These are phyloP conservation scores for Thalassiosira delicatula DNA, from an alignment of 352 stramenopile genomes.

Conservation along the genomic window DNA sequence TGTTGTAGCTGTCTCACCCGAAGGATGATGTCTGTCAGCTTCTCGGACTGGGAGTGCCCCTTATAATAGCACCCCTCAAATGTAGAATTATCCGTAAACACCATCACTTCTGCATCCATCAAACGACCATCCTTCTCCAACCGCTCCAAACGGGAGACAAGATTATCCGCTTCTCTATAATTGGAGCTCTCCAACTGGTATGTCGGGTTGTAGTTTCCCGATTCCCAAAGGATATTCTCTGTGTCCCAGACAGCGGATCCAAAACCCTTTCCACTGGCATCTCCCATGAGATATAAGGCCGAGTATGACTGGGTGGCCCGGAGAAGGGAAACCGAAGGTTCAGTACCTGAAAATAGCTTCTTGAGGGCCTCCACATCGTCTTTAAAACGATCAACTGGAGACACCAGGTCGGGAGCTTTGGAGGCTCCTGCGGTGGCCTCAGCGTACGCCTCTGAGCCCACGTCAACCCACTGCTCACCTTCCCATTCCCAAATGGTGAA, in stretches of 20 bases:
- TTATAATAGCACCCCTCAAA: constrained; percentile 55
- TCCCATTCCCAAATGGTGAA: too few species aligned
- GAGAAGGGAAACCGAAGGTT: constrained; percentile 13
- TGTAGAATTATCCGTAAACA: constrained; percentile 74
- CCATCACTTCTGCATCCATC: constrained; percentile 47
- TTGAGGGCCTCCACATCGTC: constrained; percentile 49
- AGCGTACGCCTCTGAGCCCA: neutral
- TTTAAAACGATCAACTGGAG: constrained; percentile 31
- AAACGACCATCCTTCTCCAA: constrained; percentile 29
- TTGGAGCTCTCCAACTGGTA: constrained; percentile 50
- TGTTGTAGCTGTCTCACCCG: constrained; percentile 49
- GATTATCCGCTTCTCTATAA: constrained; percentile 55
- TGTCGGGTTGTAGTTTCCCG: constrained; percentile 14
- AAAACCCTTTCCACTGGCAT: constrained; percentile 50
- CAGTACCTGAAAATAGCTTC: constrained; percentile 15
- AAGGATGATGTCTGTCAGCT: constrained; percentile 51
- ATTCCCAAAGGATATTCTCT: neutral
- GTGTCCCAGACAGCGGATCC: neutral
- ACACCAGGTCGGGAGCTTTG: neutral
- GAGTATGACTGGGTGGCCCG: neutral
- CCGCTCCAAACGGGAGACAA: constrained; percentile 46
- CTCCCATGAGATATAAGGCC: constrained; percentile 52
- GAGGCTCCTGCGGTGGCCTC: neutral
- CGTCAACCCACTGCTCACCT: neutral
- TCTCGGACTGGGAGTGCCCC: constrained; percentile 46